Base-by-base conservation (phyloP, 148 eudicot genomes). In the Rhododendron molle region DNA sequence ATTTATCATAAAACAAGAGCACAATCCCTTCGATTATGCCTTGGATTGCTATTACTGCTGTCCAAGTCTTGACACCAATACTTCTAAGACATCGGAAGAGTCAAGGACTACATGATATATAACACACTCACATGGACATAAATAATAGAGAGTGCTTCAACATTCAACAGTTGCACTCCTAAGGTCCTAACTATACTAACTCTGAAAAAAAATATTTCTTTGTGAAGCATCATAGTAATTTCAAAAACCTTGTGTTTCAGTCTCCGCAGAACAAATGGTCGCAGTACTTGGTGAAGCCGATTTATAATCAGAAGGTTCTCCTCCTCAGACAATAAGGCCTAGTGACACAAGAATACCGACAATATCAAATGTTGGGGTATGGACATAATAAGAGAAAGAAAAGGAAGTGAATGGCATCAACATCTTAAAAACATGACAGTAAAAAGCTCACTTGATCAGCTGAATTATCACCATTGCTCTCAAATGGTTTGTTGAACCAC, bases 401-500 rank as follows among this genome's bases (percentile, higher is more conserved):
- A 56, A 47, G 21, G 16, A 11, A 83, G 23, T 23, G 47, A 50
- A 83, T 21, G 12, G 81, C 34, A 12, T 36, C 49, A 52, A 11
- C 58, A 54, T 30, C 13, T 80, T 34, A 20, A 21, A 80, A 76
- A 58, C 21, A 40, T 65, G 78, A 52, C 38, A 49, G 36, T 34
- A 43, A 26, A 49, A 76, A 79, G 74, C 91, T 89, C 86, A 97
- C 99, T 92, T 97, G 94, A 82, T 97, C 98, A 67, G 92, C 89
- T 65, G 99, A 92, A 93, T 81, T 92, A 86, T 97, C 99, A 83
- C 92, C 98, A 93, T 88, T 92, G 82, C 98, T 87, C 94, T 97
- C 98, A 92, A 97, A 97, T 87, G 99, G 99, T 88, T 97, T 97
- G 90, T 97, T 97, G 90, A 97, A 97, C 99, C 99, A 97, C 90